These are phyloP conservation scores for Candida maltosa DNA, from an alignment of 805 yeast species.

Conservation along the genomic window DNA sequence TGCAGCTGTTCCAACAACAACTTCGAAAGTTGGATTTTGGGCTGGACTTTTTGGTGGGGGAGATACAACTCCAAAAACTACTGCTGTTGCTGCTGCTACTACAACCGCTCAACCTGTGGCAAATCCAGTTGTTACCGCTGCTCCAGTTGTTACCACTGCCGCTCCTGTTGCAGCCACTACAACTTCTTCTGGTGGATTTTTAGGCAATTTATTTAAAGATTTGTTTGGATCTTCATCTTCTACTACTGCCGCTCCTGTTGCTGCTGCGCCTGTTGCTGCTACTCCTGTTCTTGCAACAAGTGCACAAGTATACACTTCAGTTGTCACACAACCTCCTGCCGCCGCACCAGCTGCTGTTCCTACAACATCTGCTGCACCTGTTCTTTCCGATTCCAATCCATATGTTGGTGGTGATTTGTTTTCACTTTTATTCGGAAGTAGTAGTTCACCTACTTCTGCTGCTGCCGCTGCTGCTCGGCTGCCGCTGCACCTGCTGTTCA, in stretches of 20 bases:
- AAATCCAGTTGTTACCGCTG: slow-evolving; percentile 1
- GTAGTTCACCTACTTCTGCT: slow-evolving; percentile 7
- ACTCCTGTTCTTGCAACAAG: slow-evolving; percentile 25
- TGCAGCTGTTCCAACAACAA: slow-evolving; percentile 1
- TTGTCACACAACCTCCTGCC: slow-evolving; percentile 19
- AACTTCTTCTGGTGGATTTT: slow-evolving; percentile 5
- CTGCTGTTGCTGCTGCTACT: slow-evolving; percentile 6
- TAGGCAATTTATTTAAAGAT: neutral
- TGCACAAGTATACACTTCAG: slow-evolving; percentile 3
- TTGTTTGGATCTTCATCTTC: slow-evolving; percentile 5
- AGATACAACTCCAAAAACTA: slow-evolving; percentile 3
- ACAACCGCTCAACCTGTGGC: slow-evolving; percentile 5
- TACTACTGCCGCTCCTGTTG: slow-evolving; percentile 14
- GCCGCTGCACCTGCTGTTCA: slow-evolving; percentile 14
- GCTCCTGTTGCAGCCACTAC: slow-evolving; percentile 6
- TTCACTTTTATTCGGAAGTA: slow-evolving; percentile 2
- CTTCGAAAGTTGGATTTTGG: slow-evolving; percentile 8
- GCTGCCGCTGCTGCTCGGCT: too few relatives aligned
- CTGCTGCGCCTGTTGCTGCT: slow-evolving; percentile 24
- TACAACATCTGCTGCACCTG: slow-evolving; percentile 18
- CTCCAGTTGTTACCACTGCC: slow-evolving; percentile 3
- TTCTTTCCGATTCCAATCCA: neutral
- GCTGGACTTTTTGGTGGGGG: slow-evolving; percentile 3
- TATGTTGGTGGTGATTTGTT: neutral
- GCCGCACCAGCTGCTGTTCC: slow-evolving; percentile 18